These are phyloP conservation scores for Solanum neorickii DNA, from an alignment of 257 asterid genomes.

Conservation along the genomic window DNA sequence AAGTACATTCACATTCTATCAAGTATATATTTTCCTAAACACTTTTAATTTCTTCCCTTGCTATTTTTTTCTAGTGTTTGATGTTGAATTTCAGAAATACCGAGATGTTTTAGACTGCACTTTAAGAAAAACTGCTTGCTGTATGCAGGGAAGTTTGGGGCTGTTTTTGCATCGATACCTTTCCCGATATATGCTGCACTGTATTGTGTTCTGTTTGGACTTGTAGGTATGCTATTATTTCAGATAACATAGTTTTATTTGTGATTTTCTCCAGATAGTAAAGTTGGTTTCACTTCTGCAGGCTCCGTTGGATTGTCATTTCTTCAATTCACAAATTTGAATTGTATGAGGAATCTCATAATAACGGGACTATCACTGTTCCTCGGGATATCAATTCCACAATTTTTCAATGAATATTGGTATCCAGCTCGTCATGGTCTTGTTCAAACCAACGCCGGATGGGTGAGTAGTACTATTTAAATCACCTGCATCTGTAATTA, in stretches of 20 bases:
- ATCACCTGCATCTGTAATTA: neutral
- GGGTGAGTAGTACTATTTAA: slow-evolving; percentile 56
- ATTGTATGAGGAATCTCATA: slow-evolving; percentile 92
- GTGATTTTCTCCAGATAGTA: neutral
- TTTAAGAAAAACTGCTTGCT: neutral
- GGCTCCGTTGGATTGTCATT: slow-evolving; percentile 95
- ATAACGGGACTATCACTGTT: slow-evolving; percentile 87
- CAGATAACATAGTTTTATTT: neutral
- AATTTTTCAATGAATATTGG: slow-evolving; percentile 74
- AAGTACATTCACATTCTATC: neutral
- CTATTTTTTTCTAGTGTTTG: neutral
- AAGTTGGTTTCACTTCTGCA: slow-evolving; percentile 15
- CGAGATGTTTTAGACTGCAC: neutral
- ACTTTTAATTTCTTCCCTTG: neutral
- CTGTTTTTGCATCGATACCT: slow-evolving; percentile 96
- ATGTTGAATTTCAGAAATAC: neutral
- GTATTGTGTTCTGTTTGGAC: slow-evolving; percentile 89
- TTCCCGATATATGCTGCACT: slow-evolving; percentile 84
- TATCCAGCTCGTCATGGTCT: slow-evolving; percentile 50
- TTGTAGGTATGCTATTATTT: slow-evolving; percentile 60
- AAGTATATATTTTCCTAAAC: neutral
- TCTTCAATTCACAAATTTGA: slow-evolving; percentile 97
- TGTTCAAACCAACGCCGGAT: slow-evolving; percentile 82
- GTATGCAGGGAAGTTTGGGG: slow-evolving; percentile 89
- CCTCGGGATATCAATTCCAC: slow-evolving; percentile 96